phyloP scores from a whole-genome alignment of 2,329 filamentous ascomycete species.

The Aspergillus brasiliensis region DNA sequence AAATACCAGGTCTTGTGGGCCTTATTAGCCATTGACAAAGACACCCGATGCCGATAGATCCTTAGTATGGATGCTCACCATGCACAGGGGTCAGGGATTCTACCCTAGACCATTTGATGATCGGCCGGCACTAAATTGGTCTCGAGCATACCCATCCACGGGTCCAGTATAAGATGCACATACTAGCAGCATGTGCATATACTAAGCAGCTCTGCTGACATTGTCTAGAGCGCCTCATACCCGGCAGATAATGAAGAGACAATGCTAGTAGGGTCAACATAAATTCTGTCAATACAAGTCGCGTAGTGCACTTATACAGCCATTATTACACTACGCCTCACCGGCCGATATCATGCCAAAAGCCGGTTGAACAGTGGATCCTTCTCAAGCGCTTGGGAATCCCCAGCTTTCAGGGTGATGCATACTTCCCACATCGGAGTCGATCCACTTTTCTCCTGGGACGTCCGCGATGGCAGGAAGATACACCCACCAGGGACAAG shows the following conservation, averaged over 20 bases:
- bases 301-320: no score
- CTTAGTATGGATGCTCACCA: no score
- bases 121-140: background rate
- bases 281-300: no score
- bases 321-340: background rate
- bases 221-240: background rate
- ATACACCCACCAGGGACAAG: background rate
- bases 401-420: background rate
- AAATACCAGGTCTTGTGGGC: no score
- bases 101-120: background rate
- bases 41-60: no score
- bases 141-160: background rate
- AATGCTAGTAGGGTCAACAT: no score
- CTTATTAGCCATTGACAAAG: no score
- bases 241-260: no score
- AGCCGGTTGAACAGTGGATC: background rate
- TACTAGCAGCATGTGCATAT: background rate
- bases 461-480: background rate
- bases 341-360: background rate
- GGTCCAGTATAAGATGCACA: background rate
- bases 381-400: background rate
- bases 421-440: background rate
- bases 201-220: background rate
- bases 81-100: background rate
- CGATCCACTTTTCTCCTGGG: background rate